phyloP scores from a whole-genome alignment of 345 rosid species.

The Psidium guajava region DNA sequence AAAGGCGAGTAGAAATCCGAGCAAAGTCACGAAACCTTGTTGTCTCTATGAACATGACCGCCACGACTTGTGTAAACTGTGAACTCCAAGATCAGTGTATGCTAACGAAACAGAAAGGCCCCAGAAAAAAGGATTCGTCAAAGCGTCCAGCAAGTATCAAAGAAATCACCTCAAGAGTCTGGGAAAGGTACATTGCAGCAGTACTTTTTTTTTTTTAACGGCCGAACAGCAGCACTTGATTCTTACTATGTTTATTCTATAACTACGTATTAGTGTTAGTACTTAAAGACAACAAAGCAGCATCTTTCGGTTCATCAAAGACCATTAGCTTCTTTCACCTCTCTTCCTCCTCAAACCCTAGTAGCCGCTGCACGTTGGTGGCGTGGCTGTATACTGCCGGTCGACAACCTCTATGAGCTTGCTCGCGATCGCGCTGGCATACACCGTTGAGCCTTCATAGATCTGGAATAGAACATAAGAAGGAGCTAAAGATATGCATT shows the following conservation, averaged over 20 bases:
- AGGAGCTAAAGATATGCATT: background rate
- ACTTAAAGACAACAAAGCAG: background rate
- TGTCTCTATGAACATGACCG: background rate
- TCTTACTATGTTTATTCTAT: background rate
- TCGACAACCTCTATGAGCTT: slow-evolving; percentile 66
- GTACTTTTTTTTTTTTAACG: background rate
- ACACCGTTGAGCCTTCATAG: slow-evolving; percentile 24
- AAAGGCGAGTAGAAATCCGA: background rate
- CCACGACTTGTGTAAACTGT: background rate
- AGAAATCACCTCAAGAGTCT: background rate
- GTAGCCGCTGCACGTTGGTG: slow-evolving; percentile 8
- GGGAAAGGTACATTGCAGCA: background rate
- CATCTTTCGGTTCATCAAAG: background rate
- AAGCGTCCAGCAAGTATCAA: background rate
- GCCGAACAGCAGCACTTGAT: background rate
- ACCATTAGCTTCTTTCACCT: background rate
- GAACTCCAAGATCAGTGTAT: background rate
- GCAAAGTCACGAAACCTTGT: background rate
- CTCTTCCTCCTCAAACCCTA: background rate
- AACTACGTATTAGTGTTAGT: background rate
- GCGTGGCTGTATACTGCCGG: slow-evolving; percentile 38
- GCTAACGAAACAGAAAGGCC: background rate
- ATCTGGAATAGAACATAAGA: slow-evolving; percentile 11
- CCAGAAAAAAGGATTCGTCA: background rate
- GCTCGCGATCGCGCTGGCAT: slow-evolving; percentile 69